Evolutionary conservation across 176 grass and related monocot species (phyloP), one percentile per base, ranked within the genome.

Genomic region (Hordeum marinum): DNA sequence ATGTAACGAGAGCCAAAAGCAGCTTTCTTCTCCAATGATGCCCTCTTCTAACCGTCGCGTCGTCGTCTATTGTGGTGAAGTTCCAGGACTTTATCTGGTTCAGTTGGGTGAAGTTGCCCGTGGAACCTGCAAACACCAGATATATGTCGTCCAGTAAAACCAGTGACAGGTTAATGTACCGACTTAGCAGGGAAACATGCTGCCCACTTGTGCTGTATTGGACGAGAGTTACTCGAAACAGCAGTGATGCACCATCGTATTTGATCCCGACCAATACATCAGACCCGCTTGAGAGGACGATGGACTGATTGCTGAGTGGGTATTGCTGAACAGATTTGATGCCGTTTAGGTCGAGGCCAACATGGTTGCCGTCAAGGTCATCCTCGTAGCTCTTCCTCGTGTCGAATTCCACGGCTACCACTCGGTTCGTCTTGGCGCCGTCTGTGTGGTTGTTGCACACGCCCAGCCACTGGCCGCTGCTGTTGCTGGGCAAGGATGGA

Each of bases 391-490:
- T 62, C 76, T 26, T 62, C n/a, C 55, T 42, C 7, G 76, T 63
- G 36, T 65, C 52, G 9, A 66, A 67, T 7, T 80, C 61, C 25
- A 50, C 4, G 31, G 65, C 80, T 24, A 81, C 59, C 2, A 81
- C 1, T 2, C 60, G 57, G 78, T 54, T 87, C 27, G 0, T 50
- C 46, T 17, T 5, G 4, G 4, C 3, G 0, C 73, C 68, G 3
- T 54, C 69, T 2, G 87, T 84, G 70, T 45, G 54, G 20, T 25
- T 79, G 58, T 71, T 84, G 74, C 11, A 26, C 0, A 80, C n/a
- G 5, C 81, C 87, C n/a, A 89, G 81, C 67, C 87, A 89, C 76
- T 74, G 87, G n/a, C 67, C 81, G 18, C 67, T 84, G 57, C 87
- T 84, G 27, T 80, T 61, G 24, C 9, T 40, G 13, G 87, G 87